These are phyloP conservation scores for Wickerhamomyces tratensis DNA, from an alignment of 805 yeast species.

Conservation along the genomic window DNA sequence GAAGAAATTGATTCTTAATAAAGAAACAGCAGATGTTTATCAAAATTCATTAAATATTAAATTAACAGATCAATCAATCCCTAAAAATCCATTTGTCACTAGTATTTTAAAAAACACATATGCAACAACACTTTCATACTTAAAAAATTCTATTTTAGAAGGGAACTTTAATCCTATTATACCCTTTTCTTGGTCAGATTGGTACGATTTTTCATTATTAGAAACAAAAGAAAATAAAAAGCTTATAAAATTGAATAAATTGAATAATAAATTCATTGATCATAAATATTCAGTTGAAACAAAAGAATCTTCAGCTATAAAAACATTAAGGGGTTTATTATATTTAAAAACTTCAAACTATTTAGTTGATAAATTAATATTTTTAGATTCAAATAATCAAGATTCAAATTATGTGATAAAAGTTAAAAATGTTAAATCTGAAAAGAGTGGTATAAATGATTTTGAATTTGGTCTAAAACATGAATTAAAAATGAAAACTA, in stretches of 20 bases:
- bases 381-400: neutral
- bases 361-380: neutral
- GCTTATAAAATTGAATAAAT: neutral
- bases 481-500: neutral
- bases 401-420: neutral
- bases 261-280: neutral
- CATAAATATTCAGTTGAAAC: too few relatives aligned
- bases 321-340: neutral
- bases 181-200: constrained; percentile 6
- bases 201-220: constrained; percentile 2
- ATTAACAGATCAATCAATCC: neutral
- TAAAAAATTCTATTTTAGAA: constrained; percentile 15
- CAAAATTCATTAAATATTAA: neutral
- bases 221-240: too few relatives aligned
- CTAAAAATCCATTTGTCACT: neutral
- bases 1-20: too few relatives aligned
- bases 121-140: neutral
- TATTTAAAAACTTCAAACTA: neutral
- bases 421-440: neutral
- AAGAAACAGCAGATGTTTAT: neutral
- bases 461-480: neutral
- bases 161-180: neutral
- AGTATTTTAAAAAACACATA: neutral
- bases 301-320: neutral
- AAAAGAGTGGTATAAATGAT: neutral